A percentile compares a stretch with the other conserved stretches of the same genome.
phyloP scores from a whole-genome alignment of 371 early-diverging fungal genomes.

The Mucor plumbeus region DNA sequence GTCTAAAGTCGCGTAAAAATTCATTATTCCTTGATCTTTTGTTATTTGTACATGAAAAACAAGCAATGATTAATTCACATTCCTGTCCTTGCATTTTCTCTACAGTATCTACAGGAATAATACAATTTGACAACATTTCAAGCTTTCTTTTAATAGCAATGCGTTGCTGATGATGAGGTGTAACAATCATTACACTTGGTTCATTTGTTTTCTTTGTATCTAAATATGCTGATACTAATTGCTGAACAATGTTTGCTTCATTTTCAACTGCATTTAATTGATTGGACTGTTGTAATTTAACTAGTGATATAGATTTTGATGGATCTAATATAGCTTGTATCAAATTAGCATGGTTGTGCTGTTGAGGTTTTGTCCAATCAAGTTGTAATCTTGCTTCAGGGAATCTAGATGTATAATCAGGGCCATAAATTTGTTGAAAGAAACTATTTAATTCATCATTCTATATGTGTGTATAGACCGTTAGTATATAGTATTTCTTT shows the following conservation, averaged over 20 bases:
- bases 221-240: constrained; percentile 45
- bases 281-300: constrained; percentile 32
- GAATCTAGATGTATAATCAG: constrained; percentile 41
- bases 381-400: constrained; percentile 31
- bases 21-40: constrained; percentile 11
- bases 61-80: constrained; percentile 61
- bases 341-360: not conserved
- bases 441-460: constrained; percentile 58
- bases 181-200: constrained; percentile 39
- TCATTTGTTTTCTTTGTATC: constrained; percentile 16
- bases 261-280: constrained; percentile 21
- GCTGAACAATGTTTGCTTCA: constrained; percentile 50
- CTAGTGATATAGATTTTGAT: constrained; percentile 42
- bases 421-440: constrained; percentile 60
- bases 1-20: constrained; percentile 57
- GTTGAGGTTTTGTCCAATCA: constrained; percentile 15
- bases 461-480: constrained; percentile 26
- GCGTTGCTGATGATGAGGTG: constrained; percentile 63
- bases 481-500: not conserved
- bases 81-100: constrained; percentile 71
- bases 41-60: constrained; percentile 50
- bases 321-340: constrained; percentile 42
- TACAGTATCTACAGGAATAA: constrained; percentile 11
- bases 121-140: constrained; percentile 18
- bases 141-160: constrained; percentile 37